Evolutionary conservation across 1,284 basidiomycete species (phyloP).

Genomic region (Fomitopsis schrenkii): DNA sequence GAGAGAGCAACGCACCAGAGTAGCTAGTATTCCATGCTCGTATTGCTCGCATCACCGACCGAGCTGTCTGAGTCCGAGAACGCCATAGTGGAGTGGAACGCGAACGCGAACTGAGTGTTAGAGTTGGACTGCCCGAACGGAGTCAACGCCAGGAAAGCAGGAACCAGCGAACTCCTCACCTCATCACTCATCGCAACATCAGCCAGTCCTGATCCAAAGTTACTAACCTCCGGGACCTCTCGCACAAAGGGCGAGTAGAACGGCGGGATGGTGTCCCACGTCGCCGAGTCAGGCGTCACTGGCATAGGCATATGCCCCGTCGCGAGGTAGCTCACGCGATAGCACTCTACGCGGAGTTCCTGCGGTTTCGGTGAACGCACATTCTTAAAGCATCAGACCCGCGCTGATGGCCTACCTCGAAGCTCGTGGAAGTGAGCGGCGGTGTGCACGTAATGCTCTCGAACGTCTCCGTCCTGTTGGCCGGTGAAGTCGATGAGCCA

Average conservation of each 20-base stretch:
- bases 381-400: background rate
- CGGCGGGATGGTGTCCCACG: background rate
- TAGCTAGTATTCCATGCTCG: background rate
- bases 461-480: background rate
- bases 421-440: background rate
- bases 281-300: background rate
- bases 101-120: background rate
- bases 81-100: background rate
- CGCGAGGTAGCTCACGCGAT: background rate
- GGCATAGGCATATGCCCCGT: background rate
- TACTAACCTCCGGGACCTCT: background rate
- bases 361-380: background rate
- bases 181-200: background rate
- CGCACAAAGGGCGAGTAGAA: background rate
- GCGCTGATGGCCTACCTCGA: background rate
- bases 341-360: constrained; percentile 3
- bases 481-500: background rate
- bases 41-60: background rate
- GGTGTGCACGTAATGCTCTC: background rate
- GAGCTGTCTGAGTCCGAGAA: background rate
- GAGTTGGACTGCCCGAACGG: background rate
- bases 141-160: background rate
- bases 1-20: background rate
- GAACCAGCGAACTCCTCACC: background rate
- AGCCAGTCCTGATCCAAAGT: background rate